Percentiles rank a stretch among this genome's conserved stretches.
These are phyloP conservation scores for Heimioporus punctisporus DNA, from an alignment of 1,284 basidiomycete species.

Conservation along the genomic window DNA sequence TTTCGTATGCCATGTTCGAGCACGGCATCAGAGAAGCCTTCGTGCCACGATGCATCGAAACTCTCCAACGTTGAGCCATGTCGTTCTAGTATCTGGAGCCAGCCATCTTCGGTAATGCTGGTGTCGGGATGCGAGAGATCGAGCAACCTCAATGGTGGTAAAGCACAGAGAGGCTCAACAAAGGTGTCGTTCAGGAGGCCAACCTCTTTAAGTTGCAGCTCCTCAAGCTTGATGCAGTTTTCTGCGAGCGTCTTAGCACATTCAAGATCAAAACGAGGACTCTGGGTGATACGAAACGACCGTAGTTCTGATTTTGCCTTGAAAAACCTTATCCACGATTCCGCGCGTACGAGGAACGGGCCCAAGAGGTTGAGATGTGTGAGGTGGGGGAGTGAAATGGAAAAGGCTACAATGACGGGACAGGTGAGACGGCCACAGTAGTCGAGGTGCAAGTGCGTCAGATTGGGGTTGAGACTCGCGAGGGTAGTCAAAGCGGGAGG, in stretches of 20 bases:
- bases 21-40: constrained; percentile 54
- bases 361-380: constrained; percentile 82
- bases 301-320: constrained; percentile 60
- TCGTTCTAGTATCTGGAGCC: constrained; percentile 56
- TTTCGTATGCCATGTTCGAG: constrained; percentile 65
- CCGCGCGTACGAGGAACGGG: constrained; percentile 83
- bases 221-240: constrained; percentile 61
- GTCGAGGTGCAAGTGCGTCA: constrained; percentile 78
- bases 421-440: constrained; percentile 89
- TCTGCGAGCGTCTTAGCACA: constrained; percentile 69
- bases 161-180: constrained; percentile 50
- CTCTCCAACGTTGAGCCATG: constrained; percentile 42
- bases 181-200: constrained; percentile 74
- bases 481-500: constrained; percentile 71
- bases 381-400: constrained; percentile 65
- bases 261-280: constrained; percentile 84
- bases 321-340: constrained; percentile 83
- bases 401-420: constrained; percentile 67
- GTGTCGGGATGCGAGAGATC: constrained; percentile 60
- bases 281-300: constrained; percentile 82
- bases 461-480: constrained; percentile 79
- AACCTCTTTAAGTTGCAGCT: constrained; percentile 82
- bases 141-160: constrained; percentile 52
- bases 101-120: constrained; percentile 59
- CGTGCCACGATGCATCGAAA: constrained; percentile 71